A percentile compares a stretch with the other conserved stretches of the same genome.
phyloP scores from a whole-genome alignment of 345 rosid species.

The Mallotus nudiflorus region DNA sequence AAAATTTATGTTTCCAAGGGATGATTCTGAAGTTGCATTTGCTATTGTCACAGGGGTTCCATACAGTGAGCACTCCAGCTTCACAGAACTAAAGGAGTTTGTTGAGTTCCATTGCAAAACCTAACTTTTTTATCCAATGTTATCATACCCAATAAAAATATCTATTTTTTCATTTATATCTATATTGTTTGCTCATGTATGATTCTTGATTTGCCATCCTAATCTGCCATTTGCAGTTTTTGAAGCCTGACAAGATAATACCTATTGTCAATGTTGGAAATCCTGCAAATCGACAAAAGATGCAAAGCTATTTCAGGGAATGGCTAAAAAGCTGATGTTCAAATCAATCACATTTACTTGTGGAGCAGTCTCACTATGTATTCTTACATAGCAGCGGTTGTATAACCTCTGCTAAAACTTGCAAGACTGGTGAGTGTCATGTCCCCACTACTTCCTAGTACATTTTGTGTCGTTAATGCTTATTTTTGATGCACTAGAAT shows the following conservation, averaged over 20 bases:
- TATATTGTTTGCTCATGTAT: neutral
- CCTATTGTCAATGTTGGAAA: slow-evolving; percentile 70
- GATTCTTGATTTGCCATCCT: neutral
- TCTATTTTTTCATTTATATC: slow-evolving; percentile 2
- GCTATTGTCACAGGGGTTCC: slow-evolving; percentile 59
- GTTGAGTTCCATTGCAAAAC: slow-evolving; percentile 48
- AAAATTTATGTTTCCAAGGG: neutral
- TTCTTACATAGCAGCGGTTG: no score
- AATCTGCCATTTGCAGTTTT: slow-evolving; percentile 40
- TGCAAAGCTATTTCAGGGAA: slow-evolving; percentile 66
- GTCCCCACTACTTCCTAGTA: no score
- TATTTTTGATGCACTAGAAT: no score
- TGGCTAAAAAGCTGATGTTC: slow-evolving; percentile 52
- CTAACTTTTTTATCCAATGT: neutral
- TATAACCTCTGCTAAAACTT: no score
- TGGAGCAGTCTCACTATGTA: neutral
- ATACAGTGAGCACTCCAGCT: slow-evolving; percentile 84
- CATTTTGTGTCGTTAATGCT: no score
- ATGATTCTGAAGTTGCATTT: slow-evolving; percentile 4
- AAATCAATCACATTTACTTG: neutral
- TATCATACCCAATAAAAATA: neutral
- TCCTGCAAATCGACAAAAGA: slow-evolving; percentile 61
- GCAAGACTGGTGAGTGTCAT: no score
- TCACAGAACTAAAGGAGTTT: slow-evolving; percentile 70
- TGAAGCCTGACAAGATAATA: slow-evolving; percentile 71